Base-by-base conservation (phyloP, 768 basidiomycete species). In the Leccinum olivaceopallidum region DNA sequence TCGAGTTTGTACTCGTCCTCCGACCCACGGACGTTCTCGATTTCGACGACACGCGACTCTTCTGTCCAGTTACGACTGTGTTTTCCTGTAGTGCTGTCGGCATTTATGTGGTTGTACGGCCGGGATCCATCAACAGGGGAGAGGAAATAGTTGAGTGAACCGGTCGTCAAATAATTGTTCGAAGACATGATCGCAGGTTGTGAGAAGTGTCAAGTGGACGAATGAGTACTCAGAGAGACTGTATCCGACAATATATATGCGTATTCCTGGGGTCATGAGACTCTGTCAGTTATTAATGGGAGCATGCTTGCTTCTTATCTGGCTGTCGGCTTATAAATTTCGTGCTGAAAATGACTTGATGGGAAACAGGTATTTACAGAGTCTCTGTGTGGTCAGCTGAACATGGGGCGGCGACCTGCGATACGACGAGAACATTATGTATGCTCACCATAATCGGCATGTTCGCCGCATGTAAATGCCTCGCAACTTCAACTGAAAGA, bases 11-110 rank as follows among this genome's bases (percentile, higher is more conserved):
- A 72, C 14, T 64, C 34, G 48, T 57, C 64, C 55, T 77, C 77
- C 26, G 75, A 70, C 3, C 76, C 76, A 16, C 75, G 73, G 39
- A 75, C 24, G 58, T 79, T 70, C 56, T 76, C 63, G 47, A 78
- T 70, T 28, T 63, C 14, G 34, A 74, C 64, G 0, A 39, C 28
- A 14, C 24, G 62, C 16, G 0, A 5, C 20, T 65, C 66, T 20
- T 67, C 55, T 2, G 12, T 6, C 68, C 67, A 74, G 61, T 76
- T 77, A 20, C 52, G 65, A 37, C 1, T 4, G 1, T 14, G 59
- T 30, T 60, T 1, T 1, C 69, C 66, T 1, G 67, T 69, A 14
- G 4, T 18, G 1, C 50, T 63, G 36, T 70, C 64, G 12, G 56
- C 59, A 52, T 71, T 68, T 58, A 69, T 61, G 26, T 64, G 8